Evolutionary conservation across 106 monocot species (phyloP), one percentile per base, ranked within the genome.

Genomic region (Phalaenopsis equestris): DNA sequence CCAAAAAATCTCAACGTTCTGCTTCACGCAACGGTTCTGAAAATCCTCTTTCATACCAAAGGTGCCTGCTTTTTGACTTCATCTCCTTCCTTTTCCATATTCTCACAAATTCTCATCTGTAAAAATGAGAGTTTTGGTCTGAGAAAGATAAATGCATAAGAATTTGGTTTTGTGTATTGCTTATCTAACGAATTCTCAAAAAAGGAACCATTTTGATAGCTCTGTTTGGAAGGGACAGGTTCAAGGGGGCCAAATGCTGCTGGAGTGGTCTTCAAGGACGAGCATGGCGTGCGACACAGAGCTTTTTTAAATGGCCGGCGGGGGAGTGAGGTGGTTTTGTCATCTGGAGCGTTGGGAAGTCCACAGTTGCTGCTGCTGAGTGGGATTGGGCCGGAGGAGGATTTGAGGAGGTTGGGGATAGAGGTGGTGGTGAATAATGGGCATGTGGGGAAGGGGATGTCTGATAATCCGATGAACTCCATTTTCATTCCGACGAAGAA

Each of bases 381-480:
- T 30, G 98, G 98, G 9, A 85, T 99, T 6, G 98, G 98, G 5
- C 92, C 98, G 1, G 80, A 81, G 72, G 65, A 74, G 1, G 90
- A 99, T 18, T 89, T 94, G 15, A 64, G 78, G 81, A 82, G 73
- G 78, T 77, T 89, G 61, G 55, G 72, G 30, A 87, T 99, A 42
- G 84, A 85, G 1, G 77, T 85, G 4, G 85, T 99, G 2, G 76
- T 87, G 21, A 61, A 89, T 65, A 94, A 94, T 82, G 19, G 41
- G 46, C 75, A 86, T 46, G 91, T 99, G 16, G 94, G 98, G 0
- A 85, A 90, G 73, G 91, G 89, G 0, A 87, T 99, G 91, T 76
- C 92, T 3, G 98, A 99, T 58, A 99, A 98, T 68, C 98, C 98
- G 7, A 94, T 95, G 98, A 95, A 94, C 86, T 48, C 92, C 57